These are phyloP conservation scores for Bipolaris bicolor DNA, from an alignment of 2,329 filamentous ascomycete species.

Conservation along the genomic window DNA sequence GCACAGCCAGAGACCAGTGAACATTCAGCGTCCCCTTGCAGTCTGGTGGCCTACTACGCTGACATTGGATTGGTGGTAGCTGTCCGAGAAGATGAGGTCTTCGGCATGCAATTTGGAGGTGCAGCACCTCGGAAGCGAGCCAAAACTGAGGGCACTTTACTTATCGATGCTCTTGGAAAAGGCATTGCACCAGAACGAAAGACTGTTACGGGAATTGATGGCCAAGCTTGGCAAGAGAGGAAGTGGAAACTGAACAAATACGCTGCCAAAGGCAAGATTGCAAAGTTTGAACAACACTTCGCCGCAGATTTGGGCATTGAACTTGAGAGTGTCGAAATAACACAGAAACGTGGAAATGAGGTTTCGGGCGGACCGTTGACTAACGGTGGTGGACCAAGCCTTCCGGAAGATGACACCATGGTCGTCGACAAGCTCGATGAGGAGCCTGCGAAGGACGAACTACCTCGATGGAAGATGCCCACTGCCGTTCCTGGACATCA, in stretches of 20 bases:
- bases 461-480: conserved; percentile 57
- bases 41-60: conserved; percentile 60
- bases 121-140: conserved; percentile 44
- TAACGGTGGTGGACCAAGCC: conserved; percentile 30
- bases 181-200: conserved; percentile 52
- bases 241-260: conserved; percentile 47
- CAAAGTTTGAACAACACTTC: conserved; percentile 52
- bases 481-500: conserved; percentile 50
- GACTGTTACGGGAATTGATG: conserved; percentile 12
- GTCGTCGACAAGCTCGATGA: conserved; percentile 26
- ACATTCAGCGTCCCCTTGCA: conserved; percentile 50
- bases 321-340: conserved; percentile 30
- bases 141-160: conserved; percentile 58
- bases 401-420: conserved; percentile 24
- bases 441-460: conserved; percentile 24
- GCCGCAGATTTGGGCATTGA: conserved; percentile 46
- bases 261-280: conserved; percentile 45
- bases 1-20: conserved; percentile 45
- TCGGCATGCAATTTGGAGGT: conserved; percentile 65
- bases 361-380: conserved; percentile 25
- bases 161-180: conserved; percentile 77
- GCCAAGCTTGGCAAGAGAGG: conserved; percentile 37
- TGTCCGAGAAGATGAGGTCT: conserved; percentile 66
- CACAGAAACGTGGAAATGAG: conserved; percentile 29
- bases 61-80: conserved; percentile 71